Evolutionary conservation across 2,329 filamentous ascomycete genomes (phyloP).

Genomic region (Trichoderma sp.): DNA sequence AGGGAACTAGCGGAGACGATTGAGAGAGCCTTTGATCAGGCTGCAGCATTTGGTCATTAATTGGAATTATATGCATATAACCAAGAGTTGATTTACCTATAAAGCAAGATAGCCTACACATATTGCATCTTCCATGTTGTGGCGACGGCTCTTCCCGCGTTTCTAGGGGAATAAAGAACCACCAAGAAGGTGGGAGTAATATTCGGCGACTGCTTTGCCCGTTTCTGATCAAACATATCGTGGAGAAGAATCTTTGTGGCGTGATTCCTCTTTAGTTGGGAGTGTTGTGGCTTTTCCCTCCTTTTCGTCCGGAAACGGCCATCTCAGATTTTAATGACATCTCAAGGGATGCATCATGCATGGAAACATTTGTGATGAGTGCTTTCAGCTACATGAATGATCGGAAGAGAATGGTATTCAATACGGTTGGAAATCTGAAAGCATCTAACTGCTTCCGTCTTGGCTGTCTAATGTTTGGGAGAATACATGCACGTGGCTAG

Average conservation of each 20-base stretch:
- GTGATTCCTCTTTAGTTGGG: neutral
- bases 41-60: neutral
- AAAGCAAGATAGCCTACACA: neutral
- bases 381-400: neutral
- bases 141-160: neutral
- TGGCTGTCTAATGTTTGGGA: neutral
- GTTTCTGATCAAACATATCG: neutral
- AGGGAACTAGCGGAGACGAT: slow-evolving; percentile 38
- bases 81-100: no score
- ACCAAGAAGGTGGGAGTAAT: neutral
- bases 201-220: neutral
- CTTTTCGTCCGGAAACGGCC: neutral
- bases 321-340: neutral
- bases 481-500: no score
- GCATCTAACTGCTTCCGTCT: neutral
- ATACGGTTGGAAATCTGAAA: neutral
- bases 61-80: neutral
- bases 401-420: neutral
- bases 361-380: neutral
- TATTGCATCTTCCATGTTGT: neutral
- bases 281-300: neutral
- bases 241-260: neutral
- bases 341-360: neutral
- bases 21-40: neutral
- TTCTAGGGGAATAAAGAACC: neutral